A percentile compares a stretch with the other conserved stretches of the same genome.
Evolutionary conservation across 768 basidiomycete genomes (phyloP).

Genomic region (Rhizopogon vesiculosus): DNA sequence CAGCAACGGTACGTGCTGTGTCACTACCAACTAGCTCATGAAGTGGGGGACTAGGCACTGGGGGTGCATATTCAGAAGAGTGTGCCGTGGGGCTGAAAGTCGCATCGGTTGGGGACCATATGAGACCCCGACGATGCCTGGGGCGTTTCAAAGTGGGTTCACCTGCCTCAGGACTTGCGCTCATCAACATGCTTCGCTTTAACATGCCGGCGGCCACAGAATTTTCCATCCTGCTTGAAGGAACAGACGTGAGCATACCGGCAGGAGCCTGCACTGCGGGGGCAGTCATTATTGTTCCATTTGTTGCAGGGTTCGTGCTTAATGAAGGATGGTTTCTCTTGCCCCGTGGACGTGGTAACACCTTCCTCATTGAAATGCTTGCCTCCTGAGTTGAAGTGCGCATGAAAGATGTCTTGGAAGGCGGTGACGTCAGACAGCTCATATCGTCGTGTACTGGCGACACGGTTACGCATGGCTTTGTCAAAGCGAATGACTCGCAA

Average conservation of each 20-base stretch:
- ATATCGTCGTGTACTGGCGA: constrained; percentile 7
- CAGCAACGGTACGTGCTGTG: constrained; percentile 14
- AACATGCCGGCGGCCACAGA: not conserved
- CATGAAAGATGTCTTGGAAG: constrained; percentile 5
- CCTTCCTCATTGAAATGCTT: not conserved
- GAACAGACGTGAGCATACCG: constrained; percentile 21
- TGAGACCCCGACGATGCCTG: not conserved
- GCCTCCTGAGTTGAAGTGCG: not conserved
- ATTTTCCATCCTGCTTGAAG: not conserved
- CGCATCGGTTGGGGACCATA: not conserved
- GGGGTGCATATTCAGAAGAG: not conserved
- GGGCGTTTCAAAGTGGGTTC: not conserved
- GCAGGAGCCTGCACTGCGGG: constrained; percentile 6
- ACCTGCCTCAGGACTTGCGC: not conserved
- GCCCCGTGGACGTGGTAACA: too few relatives aligned
- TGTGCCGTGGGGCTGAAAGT: not conserved
- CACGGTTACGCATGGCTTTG: constrained; percentile 20
- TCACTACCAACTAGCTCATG: constrained; percentile 9
- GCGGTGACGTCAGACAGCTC: constrained; percentile 19
- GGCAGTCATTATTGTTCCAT: not conserved
- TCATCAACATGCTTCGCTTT: not conserved
- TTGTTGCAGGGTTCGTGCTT: not conserved
- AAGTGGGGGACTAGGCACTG: constrained; percentile 4
- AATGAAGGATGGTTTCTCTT: too few relatives aligned
- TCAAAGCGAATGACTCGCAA: constrained; percentile 26